phyloP scores from a whole-genome alignment of 768 basidiomycete species.

The Psilocybe cubensis region DNA sequence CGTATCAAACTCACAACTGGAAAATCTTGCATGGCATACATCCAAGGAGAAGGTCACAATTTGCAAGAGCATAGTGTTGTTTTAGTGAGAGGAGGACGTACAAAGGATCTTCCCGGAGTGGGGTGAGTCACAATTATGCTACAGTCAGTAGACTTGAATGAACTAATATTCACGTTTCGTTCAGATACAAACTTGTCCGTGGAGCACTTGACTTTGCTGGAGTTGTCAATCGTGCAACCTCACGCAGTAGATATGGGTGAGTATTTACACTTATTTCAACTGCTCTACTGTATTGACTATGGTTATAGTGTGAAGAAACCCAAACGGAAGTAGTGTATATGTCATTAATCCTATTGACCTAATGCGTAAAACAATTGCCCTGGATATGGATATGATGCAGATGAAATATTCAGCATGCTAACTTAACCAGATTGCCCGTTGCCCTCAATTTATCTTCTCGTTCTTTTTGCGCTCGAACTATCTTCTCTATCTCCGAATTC shows the following conservation, averaged over 20 bases:
- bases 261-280: slow-evolving; percentile 18
- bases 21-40: slow-evolving; percentile 89
- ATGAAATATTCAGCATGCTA: slow-evolving; percentile 11
- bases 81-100: slow-evolving; percentile 90
- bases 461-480: slow-evolving; percentile 60
- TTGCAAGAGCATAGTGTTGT: slow-evolving; percentile 98
- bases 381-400: not conserved
- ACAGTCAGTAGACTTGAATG: not conserved
- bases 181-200: slow-evolving; percentile 93
- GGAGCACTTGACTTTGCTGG: slow-evolving; percentile 92
- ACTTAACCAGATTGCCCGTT: slow-evolving; percentile 56
- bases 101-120: slow-evolving; percentile 98
- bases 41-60: slow-evolving; percentile 97
- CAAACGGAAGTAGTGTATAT: slow-evolving; percentile 57
- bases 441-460: slow-evolving; percentile 71
- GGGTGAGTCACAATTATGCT: slow-evolving; percentile 59
- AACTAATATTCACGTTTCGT: not conserved
- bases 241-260: slow-evolving; percentile 93
- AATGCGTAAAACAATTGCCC: slow-evolving; percentile 3
- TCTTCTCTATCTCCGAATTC: slow-evolving; percentile 86
- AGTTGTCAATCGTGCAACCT: slow-evolving; percentile 79
- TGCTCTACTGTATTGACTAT: slow-evolving; percentile 11
- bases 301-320: slow-evolving; percentile 78
- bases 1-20: slow-evolving; percentile 91
- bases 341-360: slow-evolving; percentile 9